These are phyloP conservation scores for Pleurotus eryngii DNA, from an alignment of 768 basidiomycete genomes.

Conservation along the genomic window DNA sequence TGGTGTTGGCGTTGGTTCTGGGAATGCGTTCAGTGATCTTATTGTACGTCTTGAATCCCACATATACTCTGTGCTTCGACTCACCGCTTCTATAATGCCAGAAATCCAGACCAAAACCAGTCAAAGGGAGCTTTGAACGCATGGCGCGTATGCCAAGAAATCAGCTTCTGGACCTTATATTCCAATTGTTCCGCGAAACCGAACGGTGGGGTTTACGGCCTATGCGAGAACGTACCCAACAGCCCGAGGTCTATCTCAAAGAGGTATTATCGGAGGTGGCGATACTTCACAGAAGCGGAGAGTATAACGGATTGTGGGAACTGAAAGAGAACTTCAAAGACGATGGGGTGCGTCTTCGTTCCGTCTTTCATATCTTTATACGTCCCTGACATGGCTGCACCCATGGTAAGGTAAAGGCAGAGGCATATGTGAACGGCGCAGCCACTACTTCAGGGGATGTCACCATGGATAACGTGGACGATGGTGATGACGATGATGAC, in stretches of 20 bases:
- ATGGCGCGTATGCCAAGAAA: constrained; percentile 91
- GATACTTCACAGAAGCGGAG: constrained; percentile 73
- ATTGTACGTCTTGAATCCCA: constrained; percentile 44
- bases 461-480: constrained; percentile 52
- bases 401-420: constrained; percentile 28
- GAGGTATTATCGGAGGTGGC: constrained; percentile 79
- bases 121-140: constrained; percentile 76
- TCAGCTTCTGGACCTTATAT: constrained; percentile 83
- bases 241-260: constrained; percentile 85
- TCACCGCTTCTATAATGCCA: constrained; percentile 20
- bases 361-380: background rate
- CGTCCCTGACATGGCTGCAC: background rate
- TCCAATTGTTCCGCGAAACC: constrained; percentile 70
- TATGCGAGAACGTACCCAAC: constrained; percentile 76
- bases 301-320: constrained; percentile 79
- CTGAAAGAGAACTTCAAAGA: constrained; percentile 72
- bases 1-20: constrained; percentile 60
- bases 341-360: constrained; percentile 38
- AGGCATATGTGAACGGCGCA: constrained; percentile 43
- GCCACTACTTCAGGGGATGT: constrained; percentile 27
- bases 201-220: constrained; percentile 81
- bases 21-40: constrained; percentile 59
- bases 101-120: constrained; percentile 66
- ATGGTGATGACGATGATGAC: constrained; percentile 45
- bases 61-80: constrained; percentile 7